Conservation (phyloP, 1,139 yeast genomes). For the Diutina neorugosa region DNA sequence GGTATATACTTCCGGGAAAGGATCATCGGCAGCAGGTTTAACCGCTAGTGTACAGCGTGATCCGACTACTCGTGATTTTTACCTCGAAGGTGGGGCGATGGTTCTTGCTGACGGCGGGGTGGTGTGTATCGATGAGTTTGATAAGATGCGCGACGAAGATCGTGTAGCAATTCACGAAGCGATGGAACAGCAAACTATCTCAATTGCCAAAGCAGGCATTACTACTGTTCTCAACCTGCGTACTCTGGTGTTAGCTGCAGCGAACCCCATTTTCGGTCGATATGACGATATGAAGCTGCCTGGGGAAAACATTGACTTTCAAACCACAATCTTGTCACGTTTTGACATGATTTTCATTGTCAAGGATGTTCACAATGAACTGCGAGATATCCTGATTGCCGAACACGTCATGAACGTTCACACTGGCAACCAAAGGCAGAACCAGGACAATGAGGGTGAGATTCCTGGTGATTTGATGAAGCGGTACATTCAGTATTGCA, state of each 20-base stretch:
- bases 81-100: slow-evolving; percentile 98
- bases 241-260: slow-evolving; percentile 94
- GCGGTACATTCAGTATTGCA: slow-evolving; percentile 83
- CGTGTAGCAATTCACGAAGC: slow-evolving; percentile 99
- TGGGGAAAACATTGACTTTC: slow-evolving; percentile 96
- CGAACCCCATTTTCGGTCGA: slow-evolving; percentile 93
- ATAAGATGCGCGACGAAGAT: slow-evolving; percentile 98
- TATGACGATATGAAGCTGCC: slow-evolving; percentile 94
- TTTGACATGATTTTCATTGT: slow-evolving; percentile 98
- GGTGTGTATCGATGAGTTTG: slow-evolving; percentile 97
- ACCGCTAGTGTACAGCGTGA: slow-evolving; percentile 97
- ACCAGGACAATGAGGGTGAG: slow-evolving; percentile 62
- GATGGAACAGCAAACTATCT: slow-evolving; percentile 98
- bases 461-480: slow-evolving; percentile 87
- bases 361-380: slow-evolving; percentile 86
- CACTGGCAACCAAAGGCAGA: slow-evolving; percentile 53
- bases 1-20: slow-evolving; percentile 95
- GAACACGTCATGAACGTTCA: slow-evolving; percentile 92
- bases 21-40: slow-evolving; percentile 98
- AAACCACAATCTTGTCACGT: slow-evolving; percentile 90
- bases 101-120: slow-evolving; percentile 98
- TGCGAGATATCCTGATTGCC: slow-evolving; percentile 81
- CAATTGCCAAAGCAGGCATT: slow-evolving; percentile 98
- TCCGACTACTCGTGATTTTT: slow-evolving; percentile 76
- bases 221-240: slow-evolving; percentile 92